Conservation (phyloP, 768 basidiomycete genomes). For the Pleurotus salmoneostramineus region DNA sequence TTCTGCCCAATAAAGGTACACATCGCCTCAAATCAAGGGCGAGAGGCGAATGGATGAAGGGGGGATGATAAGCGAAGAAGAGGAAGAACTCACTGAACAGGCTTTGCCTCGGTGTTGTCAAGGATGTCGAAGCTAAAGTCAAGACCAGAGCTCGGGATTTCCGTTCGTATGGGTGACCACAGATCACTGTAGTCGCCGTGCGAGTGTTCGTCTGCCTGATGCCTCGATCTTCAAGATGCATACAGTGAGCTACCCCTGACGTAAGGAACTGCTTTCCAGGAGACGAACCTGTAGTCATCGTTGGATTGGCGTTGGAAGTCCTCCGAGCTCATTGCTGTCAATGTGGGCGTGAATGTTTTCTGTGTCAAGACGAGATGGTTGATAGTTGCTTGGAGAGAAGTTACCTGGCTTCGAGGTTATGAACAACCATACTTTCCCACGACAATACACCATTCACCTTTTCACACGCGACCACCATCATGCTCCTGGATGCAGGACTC, state of each 20-base stretch:
- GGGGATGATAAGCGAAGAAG: slow-evolving; percentile 9
- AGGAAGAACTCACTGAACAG: slow-evolving; percentile 42
- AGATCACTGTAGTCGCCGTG: slow-evolving; percentile 14
- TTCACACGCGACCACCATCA: background rate
- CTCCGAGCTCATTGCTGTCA: background rate
- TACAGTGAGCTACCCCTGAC: background rate
- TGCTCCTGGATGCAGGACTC: slow-evolving; percentile 36
- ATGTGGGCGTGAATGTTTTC: background rate
- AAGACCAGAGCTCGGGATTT: slow-evolving; percentile 47
- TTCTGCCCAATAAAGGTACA: slow-evolving; percentile 9
- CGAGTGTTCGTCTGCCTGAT: slow-evolving; percentile 14
- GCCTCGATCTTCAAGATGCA: background rate
- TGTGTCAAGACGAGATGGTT: background rate
- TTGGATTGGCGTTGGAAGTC: background rate
- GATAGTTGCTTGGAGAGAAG: background rate
- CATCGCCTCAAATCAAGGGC: background rate
- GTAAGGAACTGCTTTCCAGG: slow-evolving; percentile 18
- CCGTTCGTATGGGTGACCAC: slow-evolving; percentile 33
- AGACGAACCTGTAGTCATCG: slow-evolving; percentile 7
- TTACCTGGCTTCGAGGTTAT: background rate
- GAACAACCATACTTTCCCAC: background rate
- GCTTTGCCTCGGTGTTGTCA: slow-evolving; percentile 12
- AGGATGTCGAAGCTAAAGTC: slow-evolving; percentile 40
- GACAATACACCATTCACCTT: background rate
- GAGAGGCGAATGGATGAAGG: background rate